Evolutionary conservation across 345 rosid species (phyloP), one percentile per base, ranked within the genome.

Genomic region (Viola odorata): DNA sequence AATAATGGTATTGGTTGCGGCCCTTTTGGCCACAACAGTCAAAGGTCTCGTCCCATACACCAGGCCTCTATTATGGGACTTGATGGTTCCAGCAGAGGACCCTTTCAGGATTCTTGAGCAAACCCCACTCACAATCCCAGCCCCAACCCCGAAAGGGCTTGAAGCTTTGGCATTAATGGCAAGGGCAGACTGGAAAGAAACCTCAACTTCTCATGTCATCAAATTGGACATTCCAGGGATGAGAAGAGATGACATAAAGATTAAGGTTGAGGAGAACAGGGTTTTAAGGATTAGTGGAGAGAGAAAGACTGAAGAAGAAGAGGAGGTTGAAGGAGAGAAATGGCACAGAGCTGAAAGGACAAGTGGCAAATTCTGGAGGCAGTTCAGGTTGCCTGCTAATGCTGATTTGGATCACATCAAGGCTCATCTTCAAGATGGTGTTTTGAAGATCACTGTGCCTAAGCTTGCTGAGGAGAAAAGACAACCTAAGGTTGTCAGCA

Each of bases 91-190:
- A 4, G 8, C 62, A 1, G 81, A 79, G 1, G 83, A 82, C 50
- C 86, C 83, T 6, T 79, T 77, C 17, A 59, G 77, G 32, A 55
- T 77, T 55, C 74, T 79, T 0, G 86, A 82, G 53, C 80, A 79
- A 3, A 37, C 60, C 48, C 82, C 86, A 1, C 51, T 77, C 0
- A 48, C 79, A 37, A 23, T 74, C 60, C 62, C 80, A 3, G n/a
- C n/a, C n/a, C n/a, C n/a, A n/a, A n/a, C n/a, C n/a, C n/a, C n/a
- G n/a, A 75, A 62, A 12, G 81, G 68, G 16, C 3, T 41, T 0
- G 72, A 73, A 10, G 41, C 60, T 5, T 16, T 77, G 2, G 74
- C 81, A 0, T 16, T 74, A n/a, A n/a, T n/a, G 6, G 78, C 81
- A 3, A 39, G 74, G 37, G 76, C 77, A 4, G 77, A 78, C 53